A percentile compares a stretch with the other conserved stretches of the same genome.
phyloP scores from a whole-genome alignment of 805 yeast genomes.

The Cyberlindnera suaveolens region DNA sequence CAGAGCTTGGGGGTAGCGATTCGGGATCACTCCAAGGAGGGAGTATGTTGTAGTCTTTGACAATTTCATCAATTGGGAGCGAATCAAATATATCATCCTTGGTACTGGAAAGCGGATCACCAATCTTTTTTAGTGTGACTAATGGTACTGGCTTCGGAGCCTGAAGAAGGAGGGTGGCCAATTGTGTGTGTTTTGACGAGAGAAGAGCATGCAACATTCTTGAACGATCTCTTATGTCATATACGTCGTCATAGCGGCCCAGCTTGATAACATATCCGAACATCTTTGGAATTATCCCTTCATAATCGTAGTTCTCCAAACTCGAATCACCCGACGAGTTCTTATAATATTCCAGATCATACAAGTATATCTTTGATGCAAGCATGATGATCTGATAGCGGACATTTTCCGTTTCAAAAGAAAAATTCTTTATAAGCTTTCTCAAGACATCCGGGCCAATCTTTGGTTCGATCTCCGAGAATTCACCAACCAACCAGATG shows the following conservation, averaged over 20 bases:
- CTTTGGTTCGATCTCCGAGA: conserved; percentile 38
- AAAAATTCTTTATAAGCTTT: conserved; percentile 44
- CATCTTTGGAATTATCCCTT: conserved; percentile 39
- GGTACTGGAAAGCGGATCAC: conserved; percentile 14
- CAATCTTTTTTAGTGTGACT: conserved; percentile 18
- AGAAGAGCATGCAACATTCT: conserved; percentile 63
- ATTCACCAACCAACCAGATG: conserved; percentile 89
- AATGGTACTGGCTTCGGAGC: conserved; percentile 69
- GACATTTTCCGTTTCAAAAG: conserved; percentile 49
- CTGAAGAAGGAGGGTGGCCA: conserved; percentile 66
- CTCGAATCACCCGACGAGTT: conserved; percentile 17
- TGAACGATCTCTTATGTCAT: conserved; percentile 81
- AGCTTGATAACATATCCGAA: conserved; percentile 57
- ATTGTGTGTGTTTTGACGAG: conserved; percentile 41
- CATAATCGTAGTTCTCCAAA: conserved; percentile 27
- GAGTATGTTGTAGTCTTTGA: conserved; percentile 23
- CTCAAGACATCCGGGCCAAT: conserved; percentile 77
- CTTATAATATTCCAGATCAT: conserved; percentile 40
- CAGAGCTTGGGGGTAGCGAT: conserved; percentile 25
- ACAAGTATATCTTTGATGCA: conserved; percentile 66
- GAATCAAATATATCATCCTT: conserved; percentile 14
- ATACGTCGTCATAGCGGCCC: conserved; percentile 65
- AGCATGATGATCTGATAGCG: conserved; percentile 66
- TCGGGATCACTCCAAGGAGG: conserved; percentile 41
- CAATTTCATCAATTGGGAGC: conserved; percentile 20